phyloP scores from a whole-genome alignment of 768 basidiomycete species.

The Thelephora aurantiotincta region DNA sequence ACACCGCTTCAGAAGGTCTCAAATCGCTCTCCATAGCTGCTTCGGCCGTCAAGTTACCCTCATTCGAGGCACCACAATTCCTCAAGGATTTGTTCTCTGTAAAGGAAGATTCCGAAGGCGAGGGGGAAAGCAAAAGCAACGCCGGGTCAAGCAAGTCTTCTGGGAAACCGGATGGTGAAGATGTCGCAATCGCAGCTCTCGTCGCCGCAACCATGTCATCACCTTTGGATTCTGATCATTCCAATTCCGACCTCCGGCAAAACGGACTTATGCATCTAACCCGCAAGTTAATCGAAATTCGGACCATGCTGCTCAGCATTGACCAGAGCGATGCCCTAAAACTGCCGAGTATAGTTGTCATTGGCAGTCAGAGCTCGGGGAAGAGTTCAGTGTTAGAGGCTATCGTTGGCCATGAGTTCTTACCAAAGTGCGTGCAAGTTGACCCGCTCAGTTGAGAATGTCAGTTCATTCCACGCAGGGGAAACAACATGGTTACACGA shows the following conservation, averaged over 20 bases:
- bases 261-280: conserved; percentile 92
- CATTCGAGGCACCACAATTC: conserved; percentile 48
- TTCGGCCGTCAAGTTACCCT: conserved; percentile 42
- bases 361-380: conserved; percentile 96
- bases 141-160: conserved; percentile 22
- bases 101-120: conserved; percentile 5
- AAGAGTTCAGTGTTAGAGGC: conserved; percentile 97
- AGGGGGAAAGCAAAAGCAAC: conserved; percentile 15
- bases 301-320: conserved; percentile 87
- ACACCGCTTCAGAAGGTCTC: conserved; percentile 56
- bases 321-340: conserved; percentile 93
- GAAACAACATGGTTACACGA: conserved; percentile 98
- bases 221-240: conserved; percentile 42
- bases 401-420: conserved; percentile 93
- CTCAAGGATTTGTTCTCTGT: conserved; percentile 46
- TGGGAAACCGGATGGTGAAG: conserved; percentile 33
- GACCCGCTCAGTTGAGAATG: neutral
- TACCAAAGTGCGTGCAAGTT: conserved; percentile 74
- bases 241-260: conserved; percentile 24
- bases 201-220: conserved; percentile 70
- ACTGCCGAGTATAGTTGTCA: conserved; percentile 93
- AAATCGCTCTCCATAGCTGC: conserved; percentile 45
- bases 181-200: conserved; percentile 56
- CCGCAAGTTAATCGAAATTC: conserved; percentile 88
- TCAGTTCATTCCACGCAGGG: conserved; percentile 31